Conservation (phyloP, 1,284 basidiomycete genomes). For the Tilletia indica region DNA sequence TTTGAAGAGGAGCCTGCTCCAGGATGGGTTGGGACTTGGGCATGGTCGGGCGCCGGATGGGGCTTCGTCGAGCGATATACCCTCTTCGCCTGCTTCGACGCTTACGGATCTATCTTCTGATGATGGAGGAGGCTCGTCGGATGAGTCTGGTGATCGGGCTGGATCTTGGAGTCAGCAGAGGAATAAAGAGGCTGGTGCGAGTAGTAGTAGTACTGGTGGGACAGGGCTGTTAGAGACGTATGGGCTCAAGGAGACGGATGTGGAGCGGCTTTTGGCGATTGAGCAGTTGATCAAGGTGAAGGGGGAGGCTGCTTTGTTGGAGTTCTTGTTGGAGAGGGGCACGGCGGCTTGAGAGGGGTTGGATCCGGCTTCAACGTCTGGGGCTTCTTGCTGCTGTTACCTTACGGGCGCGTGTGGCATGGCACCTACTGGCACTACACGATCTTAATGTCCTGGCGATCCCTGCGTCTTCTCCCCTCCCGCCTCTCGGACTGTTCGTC, state of each 20-base stretch:
- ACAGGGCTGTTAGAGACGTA: background rate
- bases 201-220: background rate
- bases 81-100: background rate
- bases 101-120: background rate
- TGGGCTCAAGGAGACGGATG: slow-evolving; percentile 7
- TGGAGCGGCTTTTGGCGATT: slow-evolving; percentile 18
- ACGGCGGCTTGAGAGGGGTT: too few relatives aligned
- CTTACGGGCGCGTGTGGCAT: too few relatives aligned
- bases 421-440: too few relatives aligned
- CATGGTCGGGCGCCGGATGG: too few relatives aligned
- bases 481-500: too few relatives aligned
- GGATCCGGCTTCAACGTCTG: too few relatives aligned
- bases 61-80: background rate
- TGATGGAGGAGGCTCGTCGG: background rate
- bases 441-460: too few relatives aligned
- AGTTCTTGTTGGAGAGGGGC: slow-evolving; percentile 10
- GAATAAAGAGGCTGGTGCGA: background rate
- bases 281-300: slow-evolving; percentile 17
- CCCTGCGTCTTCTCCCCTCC: too few relatives aligned
- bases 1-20: too few relatives aligned
- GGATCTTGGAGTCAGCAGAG: background rate
- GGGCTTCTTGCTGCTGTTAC: too few relatives aligned
- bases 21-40: too few relatives aligned
- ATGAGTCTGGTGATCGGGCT: background rate
- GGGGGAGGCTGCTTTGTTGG: slow-evolving; percentile 5